Evolutionary conservation across 163 green algal genomes (phyloP).

Genomic region (Scenedesmus sp.): DNA sequence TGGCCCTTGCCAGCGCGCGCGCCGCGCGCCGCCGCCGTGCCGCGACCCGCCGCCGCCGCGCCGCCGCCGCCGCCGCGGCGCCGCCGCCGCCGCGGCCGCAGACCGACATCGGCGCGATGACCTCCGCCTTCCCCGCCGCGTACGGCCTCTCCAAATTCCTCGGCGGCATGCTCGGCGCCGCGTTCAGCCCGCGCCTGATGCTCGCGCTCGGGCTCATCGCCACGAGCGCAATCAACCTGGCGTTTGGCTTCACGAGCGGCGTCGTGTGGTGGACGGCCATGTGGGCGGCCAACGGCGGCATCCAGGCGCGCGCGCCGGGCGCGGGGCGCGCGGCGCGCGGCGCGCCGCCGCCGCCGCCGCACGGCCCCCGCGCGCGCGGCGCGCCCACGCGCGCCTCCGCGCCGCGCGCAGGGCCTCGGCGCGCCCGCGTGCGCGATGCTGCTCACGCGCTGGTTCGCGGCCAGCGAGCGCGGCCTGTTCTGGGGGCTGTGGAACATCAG

Average conservation of each 20-base stretch:
- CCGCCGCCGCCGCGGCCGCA: too few species aligned
- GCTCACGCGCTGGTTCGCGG: slow-evolving; percentile 92
- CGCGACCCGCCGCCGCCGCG: too few species aligned
- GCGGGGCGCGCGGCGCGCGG: too few species aligned
- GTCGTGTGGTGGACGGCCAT: slow-evolving; percentile 72
- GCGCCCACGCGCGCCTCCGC: background rate
- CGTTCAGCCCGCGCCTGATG: slow-evolving; percentile 79
- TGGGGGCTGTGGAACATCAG: slow-evolving; percentile 83
- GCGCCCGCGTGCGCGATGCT: slow-evolving; percentile 90
- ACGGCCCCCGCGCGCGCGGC: background rate
- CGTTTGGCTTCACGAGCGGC: slow-evolving; percentile 62
- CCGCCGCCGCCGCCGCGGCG: too few species aligned
- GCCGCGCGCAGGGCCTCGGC: slow-evolving; percentile 81
- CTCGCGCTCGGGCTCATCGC: slow-evolving; percentile 85
- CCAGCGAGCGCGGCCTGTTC: slow-evolving; percentile 85
- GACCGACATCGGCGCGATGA: slow-evolving; percentile 85
- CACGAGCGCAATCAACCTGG: slow-evolving; percentile 76
- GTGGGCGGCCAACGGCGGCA: slow-evolving; percentile 86
- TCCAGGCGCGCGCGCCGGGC: background rate
- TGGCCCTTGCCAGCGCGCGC: too few species aligned
- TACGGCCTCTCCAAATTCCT: slow-evolving; percentile 87
- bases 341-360: too few species aligned
- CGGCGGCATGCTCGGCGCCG: slow-evolving; percentile 85
- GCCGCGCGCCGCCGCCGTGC: too few species aligned
- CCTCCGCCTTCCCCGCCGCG: slow-evolving; percentile 91